These are phyloP conservation scores for Begonia loranthoides DNA, from an alignment of 306 rosid genomes.

Conservation along the genomic window DNA sequence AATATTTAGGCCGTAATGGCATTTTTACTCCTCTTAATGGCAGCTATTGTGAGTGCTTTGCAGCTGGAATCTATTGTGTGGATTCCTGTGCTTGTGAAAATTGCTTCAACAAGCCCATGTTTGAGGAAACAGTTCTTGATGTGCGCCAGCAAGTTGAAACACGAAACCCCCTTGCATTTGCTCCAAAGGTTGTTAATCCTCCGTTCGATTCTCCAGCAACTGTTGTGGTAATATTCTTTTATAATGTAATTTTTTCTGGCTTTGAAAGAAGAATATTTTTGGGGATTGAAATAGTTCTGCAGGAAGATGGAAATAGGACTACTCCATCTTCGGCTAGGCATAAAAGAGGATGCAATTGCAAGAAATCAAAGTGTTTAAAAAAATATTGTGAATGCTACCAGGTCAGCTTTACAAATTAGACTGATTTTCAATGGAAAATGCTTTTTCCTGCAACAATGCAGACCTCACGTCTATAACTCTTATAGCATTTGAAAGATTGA, in stretches of 20 bases:
- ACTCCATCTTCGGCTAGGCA: constrained; percentile 18
- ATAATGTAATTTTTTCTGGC: not conserved
- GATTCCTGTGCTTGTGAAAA: constrained; percentile 16
- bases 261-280: constrained; percentile 1
- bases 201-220: constrained; percentile 7
- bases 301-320: constrained; percentile 10
- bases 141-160: constrained; percentile 7
- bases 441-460: not conserved
- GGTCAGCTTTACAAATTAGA: constrained; percentile 10
- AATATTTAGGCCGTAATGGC: not conserved
- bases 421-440: not conserved
- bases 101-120: constrained; percentile 12
- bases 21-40: not conserved
- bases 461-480: not conserved
- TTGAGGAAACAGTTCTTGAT: constrained; percentile 9
- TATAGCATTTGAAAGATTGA: not conserved
- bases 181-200: constrained; percentile 12
- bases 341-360: constrained; percentile 36
- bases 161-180: constrained; percentile 23
- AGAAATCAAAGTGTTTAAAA: constrained; percentile 14
- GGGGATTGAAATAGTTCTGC: constrained; percentile 5
- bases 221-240: constrained; percentile 9
- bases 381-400: constrained; percentile 24
- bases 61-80: constrained; percentile 12
- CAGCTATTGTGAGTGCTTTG: constrained; percentile 30